A percentile compares a stretch with the other conserved stretches of the same genome.
These are phyloP conservation scores for Mortierella hygrophila DNA, from an alignment of 192 early-diverging fungal species.

Conservation along the genomic window DNA sequence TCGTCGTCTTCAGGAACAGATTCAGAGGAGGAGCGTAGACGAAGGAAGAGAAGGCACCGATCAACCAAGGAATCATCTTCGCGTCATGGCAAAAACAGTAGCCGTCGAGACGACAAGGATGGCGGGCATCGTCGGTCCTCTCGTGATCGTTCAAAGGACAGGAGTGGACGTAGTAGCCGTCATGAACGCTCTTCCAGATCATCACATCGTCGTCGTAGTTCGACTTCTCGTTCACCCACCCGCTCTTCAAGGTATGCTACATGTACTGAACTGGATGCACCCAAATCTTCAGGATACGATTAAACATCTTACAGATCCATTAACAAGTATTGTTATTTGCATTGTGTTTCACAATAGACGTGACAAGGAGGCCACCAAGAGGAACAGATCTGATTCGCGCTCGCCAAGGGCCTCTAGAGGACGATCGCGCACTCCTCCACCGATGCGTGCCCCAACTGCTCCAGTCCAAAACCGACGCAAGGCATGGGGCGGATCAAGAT, in stretches of 20 bases:
- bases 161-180: background rate
- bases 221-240: constrained; percentile 9
- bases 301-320: background rate
- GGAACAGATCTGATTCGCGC: constrained; percentile 16
- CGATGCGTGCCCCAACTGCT: background rate
- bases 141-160: constrained; percentile 18
- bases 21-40: constrained; percentile 22
- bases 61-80: constrained; percentile 18
- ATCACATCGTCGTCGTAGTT: constrained; percentile 2
- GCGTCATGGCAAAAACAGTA: constrained; percentile 17
- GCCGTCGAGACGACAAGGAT: constrained; percentile 9
- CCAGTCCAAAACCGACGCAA: background rate
- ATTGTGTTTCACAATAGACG: background rate
- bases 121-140: background rate
- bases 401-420: constrained; percentile 17
- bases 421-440: constrained; percentile 12
- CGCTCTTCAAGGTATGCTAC: constrained; percentile 20
- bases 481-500: background rate
- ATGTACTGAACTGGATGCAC: too few relatives aligned
- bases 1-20: constrained; percentile 14
- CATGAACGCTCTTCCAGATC: background rate
- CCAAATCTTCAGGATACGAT: too few relatives aligned
- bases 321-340: background rate
- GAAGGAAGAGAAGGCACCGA: constrained; percentile 7
- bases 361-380: background rate